Evolutionary conservation across 2,329 filamentous ascomycete species (phyloP), one percentile per base, ranked within the genome.

Genomic region (Paecilomyces fulvus): DNA sequence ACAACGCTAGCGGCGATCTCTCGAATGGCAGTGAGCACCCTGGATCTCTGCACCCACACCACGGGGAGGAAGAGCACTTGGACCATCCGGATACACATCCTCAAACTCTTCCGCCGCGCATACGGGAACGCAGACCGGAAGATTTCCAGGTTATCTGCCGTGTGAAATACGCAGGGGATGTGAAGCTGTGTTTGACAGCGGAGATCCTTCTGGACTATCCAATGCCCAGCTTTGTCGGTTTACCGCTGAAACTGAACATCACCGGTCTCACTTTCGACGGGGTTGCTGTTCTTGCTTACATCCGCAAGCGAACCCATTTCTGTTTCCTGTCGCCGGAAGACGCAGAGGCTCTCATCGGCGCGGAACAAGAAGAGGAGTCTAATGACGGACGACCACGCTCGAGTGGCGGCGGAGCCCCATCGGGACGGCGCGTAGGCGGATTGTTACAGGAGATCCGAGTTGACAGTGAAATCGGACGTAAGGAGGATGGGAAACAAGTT

Each of bases 151-250:
- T 95, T 52, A 88, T 97, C 5, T 92, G 95, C 66, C 87, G 92
- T 62, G 92, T 95, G 58, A 86, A 85, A 56, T 99, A 99, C 73
- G 83, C 87, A 2, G 94, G 94, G 30, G 88, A 96, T 67, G 82
- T 99, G 57, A 86, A 86, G 62, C 82, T 99, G 56, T 90, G 91
- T 59, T 79, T 99, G 52, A 97, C 94, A 23, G 92, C 94, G 0
- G 92, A 97, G 73, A 96, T 99, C 48, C 79, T 97, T 30, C 85
- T 99, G 31, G 94, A 99, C 73, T 99, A 99, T 70, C 94, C 94
- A 0, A 97, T 97, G 90, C 92, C 92, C 46, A 95, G 90, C 76
- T 99, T 99, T 67, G 92, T 97, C 2, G 91, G 92, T 11, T 92
- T 99, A 59, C 94, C 94, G 1, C 81, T 99, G 51, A 92, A 94